Percentiles rank a stretch among this genome's conserved stretches.
phyloP scores from a whole-genome alignment of 208 protist species.

The Phytomonas sp. region DNA sequence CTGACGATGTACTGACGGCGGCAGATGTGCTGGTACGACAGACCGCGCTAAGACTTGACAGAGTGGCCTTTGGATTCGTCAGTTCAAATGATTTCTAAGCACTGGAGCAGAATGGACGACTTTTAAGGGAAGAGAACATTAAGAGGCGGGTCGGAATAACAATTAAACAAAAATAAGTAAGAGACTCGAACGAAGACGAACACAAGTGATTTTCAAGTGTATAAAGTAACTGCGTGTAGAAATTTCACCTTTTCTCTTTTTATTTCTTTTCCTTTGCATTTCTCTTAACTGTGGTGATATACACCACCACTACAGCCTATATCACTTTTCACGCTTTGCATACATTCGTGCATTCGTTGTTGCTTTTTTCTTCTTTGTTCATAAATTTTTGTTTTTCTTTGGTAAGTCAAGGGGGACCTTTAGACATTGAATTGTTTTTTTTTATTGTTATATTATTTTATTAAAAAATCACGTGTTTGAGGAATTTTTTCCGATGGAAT shows the following conservation, averaged over 20 bases:
- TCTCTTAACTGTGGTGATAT: slow-evolving; percentile 1
- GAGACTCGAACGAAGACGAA: neutral
- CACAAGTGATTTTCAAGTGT: neutral
- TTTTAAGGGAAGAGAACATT: neutral
- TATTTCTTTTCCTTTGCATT: slow-evolving; percentile 2
- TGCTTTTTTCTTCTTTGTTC: slow-evolving; percentile 7
- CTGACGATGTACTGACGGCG: slow-evolving; percentile 20
- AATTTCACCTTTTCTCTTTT: slow-evolving; percentile 3
- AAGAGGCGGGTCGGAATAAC: neutral
- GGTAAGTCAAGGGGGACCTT: neutral
- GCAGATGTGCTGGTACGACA: slow-evolving; percentile 26
- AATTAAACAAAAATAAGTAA: neutral
- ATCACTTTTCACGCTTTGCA: neutral
- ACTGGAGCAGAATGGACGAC: neutral
- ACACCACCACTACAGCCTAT: neutral
- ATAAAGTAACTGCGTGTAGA: neutral
- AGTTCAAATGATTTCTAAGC: neutral
- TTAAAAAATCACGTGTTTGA: neutral
- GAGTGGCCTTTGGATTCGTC: neutral
- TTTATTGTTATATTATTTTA: neutral
- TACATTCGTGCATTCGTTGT: neutral
- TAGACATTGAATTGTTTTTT: slow-evolving; percentile 4
- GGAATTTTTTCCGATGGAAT: neutral
- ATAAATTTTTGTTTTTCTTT: slow-evolving; percentile 5
- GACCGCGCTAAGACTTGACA: slow-evolving; percentile 20